phyloP scores from a whole-genome alignment of 23 red algal genomes.

The Gracilaria caudata region DNA sequence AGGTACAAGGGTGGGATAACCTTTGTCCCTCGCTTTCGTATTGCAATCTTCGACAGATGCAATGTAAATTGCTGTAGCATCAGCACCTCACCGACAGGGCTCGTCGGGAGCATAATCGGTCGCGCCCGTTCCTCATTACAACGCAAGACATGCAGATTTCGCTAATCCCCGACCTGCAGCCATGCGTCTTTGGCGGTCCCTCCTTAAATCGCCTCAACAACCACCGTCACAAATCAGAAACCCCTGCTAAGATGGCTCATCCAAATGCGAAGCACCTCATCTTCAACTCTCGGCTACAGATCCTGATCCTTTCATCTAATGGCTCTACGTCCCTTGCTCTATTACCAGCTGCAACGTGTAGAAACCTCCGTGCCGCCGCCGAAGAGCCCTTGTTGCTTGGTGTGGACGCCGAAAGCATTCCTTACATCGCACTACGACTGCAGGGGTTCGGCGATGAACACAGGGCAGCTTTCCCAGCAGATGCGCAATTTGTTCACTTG shows the following conservation, averaged over 20 bases:
- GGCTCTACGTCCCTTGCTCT: slow-evolving; percentile 7
- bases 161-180: background rate
- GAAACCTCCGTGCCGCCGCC: background rate
- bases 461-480: background rate
- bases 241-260: background rate
- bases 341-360: background rate
- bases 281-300: background rate
- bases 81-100: too few relatives aligned
- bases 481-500: slow-evolving; percentile 20
- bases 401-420: background rate
- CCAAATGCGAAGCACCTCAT: background rate
- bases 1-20: too few relatives aligned
- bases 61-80: too few relatives aligned
- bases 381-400: slow-evolving; percentile 3
- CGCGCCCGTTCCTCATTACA: too few relatives aligned
- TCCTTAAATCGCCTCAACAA: slow-evolving; percentile 13
- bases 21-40: too few relatives aligned
- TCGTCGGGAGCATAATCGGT: too few relatives aligned
- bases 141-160: background rate
- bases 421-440: slow-evolving; percentile 14
- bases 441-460: background rate
- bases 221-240: background rate
- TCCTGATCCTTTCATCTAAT: background rate
- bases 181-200: slow-evolving; percentile 6
- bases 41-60: too few relatives aligned